A percentile compares a stretch with the other conserved stretches of the same genome.
Evolutionary conservation across 257 asterid genomes (phyloP).

Genomic region (Anisodus tanguticus): DNA sequence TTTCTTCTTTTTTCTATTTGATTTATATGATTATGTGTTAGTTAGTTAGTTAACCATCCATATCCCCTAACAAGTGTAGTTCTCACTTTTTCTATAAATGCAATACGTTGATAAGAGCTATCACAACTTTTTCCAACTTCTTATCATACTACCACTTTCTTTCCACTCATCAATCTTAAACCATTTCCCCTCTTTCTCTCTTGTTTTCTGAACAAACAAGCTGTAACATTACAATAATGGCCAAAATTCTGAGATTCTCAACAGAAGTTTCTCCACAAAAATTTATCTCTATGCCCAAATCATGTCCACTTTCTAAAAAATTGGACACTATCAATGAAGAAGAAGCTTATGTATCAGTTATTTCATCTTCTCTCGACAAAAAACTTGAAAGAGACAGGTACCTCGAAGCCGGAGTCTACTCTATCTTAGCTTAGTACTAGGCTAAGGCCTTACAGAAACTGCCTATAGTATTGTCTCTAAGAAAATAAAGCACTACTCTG

Average conservation of each 20-base stretch:
- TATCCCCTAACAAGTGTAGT: neutral
- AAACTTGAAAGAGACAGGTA: constrained; percentile 31
- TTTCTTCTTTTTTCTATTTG: neutral
- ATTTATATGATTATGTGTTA: neutral
- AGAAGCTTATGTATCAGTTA: constrained; percentile 48
- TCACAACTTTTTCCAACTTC: neutral
- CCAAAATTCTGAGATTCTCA: constrained; percentile 46
- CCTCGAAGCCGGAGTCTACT: constrained; percentile 22
- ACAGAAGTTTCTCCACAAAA: constrained; percentile 69
- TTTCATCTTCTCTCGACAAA: constrained; percentile 33
- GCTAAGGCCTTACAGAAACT: neutral
- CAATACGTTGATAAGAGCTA: neutral
- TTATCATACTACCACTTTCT: neutral
- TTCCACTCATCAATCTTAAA: neutral
- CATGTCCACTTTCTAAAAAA: constrained; percentile 45
- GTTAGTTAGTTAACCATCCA: neutral
- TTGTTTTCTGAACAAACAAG: neutral
- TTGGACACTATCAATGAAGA: constrained; percentile 69
- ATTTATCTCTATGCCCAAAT: constrained; percentile 43
- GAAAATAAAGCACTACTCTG: neutral
- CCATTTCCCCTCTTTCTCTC: neutral
- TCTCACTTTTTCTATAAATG: constrained; percentile 8
- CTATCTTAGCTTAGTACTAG: constrained; percentile 29
- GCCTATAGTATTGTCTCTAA: neutral
- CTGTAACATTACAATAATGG: constrained; percentile 37